These are phyloP conservation scores for Claviceps sp. DNA, from an alignment of 2,329 filamentous ascomycete species.

Conservation along the genomic window DNA sequence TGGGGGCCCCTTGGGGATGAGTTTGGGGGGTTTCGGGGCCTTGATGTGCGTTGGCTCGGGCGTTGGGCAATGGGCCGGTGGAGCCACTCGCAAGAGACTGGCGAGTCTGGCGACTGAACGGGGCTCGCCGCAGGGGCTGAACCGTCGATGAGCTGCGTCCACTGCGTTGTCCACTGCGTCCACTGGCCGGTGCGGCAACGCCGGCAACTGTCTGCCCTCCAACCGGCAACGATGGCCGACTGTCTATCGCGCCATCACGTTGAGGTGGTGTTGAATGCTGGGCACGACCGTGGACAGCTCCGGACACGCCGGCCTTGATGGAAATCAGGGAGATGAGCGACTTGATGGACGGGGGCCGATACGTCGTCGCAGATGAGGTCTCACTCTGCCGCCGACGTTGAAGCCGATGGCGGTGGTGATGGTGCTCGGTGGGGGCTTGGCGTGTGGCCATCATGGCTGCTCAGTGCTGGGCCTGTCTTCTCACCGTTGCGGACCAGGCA, in stretches of 20 bases:
- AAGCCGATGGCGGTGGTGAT: background rate
- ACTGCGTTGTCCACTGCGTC: background rate
- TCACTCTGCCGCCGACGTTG: background rate
- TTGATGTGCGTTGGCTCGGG: conserved; percentile 9
- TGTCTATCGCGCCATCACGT: conserved; percentile 17
- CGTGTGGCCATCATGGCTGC: background rate
- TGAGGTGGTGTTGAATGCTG: background rate
- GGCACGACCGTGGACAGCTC: background rate
- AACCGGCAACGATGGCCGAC: conserved; percentile 5
- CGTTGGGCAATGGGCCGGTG: background rate
- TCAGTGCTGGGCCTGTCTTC: background rate
- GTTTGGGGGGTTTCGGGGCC: conserved; percentile 6
- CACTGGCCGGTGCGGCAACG: background rate
- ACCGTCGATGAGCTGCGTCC: background rate
- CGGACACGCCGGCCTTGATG: background rate
- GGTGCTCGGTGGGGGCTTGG: background rate
- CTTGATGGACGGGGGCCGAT: background rate
- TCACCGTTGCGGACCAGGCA: background rate
- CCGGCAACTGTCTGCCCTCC: too few species aligned
- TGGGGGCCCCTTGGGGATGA: background rate
- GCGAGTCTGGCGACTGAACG: background rate
- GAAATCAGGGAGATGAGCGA: background rate
- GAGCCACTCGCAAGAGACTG: background rate
- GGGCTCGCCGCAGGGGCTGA: background rate
- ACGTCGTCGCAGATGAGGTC: background rate